A percentile compares a stretch with the other conserved stretches of the same genome.
Conservation (phyloP, 2,329 filamentous ascomycete genomes). For the Colletotrichum sp. region DNA sequence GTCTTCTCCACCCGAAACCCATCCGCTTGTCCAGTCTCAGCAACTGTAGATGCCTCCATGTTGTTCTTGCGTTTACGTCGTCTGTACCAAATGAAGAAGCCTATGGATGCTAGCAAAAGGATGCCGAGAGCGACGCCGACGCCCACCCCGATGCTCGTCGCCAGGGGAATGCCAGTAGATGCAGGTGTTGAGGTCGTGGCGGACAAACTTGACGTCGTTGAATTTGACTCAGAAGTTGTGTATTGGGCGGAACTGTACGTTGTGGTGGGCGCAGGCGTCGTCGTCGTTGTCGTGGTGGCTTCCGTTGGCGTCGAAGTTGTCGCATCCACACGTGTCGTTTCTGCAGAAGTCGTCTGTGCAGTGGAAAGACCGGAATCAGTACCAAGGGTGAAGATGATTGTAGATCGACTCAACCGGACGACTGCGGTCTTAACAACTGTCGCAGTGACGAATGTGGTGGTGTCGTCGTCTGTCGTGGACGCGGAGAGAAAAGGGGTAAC, state of each 20-base stretch:
- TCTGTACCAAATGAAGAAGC: background rate
- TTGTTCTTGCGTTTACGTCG: background rate
- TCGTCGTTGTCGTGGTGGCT: background rate
- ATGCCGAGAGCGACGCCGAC: background rate
- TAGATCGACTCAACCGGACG: background rate
- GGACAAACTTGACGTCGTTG: background rate
- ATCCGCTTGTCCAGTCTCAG: background rate
- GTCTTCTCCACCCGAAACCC: background rate
- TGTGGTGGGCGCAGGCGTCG: background rate
- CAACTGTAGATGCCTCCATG: background rate
- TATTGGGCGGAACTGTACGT: background rate
- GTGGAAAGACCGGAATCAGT: background rate
- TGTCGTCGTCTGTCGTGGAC: background rate
- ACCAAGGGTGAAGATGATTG: background rate
- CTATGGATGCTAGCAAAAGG: rapidly evolving
- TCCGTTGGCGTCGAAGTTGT: background rate
- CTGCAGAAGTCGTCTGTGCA: background rate
- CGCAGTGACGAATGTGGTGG: background rate
- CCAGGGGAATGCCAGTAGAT: background rate
- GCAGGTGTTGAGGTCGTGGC: background rate
- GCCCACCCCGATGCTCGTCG: background rate
- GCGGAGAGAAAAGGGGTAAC: background rate
- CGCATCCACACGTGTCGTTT: background rate
- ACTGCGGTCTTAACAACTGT: background rate
- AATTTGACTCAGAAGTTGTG: background rate